Percentiles rank a stretch among this genome's conserved stretches.
phyloP scores from a whole-genome alignment of 768 basidiomycete genomes.

The Wakefieldia striispora region DNA sequence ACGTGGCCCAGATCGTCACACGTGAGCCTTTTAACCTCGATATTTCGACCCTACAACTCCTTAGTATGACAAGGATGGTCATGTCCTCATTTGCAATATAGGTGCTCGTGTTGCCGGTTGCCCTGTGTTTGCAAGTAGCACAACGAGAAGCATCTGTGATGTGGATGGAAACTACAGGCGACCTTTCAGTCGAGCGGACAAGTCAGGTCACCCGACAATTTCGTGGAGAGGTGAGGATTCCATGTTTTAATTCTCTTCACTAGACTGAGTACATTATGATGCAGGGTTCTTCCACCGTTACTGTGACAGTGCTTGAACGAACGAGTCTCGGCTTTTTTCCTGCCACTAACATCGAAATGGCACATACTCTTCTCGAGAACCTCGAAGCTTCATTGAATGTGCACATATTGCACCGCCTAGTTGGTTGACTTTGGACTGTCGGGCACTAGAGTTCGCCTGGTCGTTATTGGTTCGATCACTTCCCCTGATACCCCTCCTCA shows the following conservation, averaged over 20 bases:
- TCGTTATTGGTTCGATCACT: slow-evolving; percentile 69
- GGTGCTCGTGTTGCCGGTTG: slow-evolving; percentile 60
- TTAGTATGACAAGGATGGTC: too few species aligned
- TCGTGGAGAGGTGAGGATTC: slow-evolving; percentile 25
- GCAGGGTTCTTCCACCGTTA: slow-evolving; percentile 28
- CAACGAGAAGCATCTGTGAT: slow-evolving; percentile 39
- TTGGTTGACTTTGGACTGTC: neutral
- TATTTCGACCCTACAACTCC: too few species aligned
- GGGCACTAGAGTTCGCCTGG: slow-evolving; percentile 34
- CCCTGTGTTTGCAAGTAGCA: slow-evolving; percentile 49
- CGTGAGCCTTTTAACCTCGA: too few species aligned
- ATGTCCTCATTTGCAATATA: slow-evolving; percentile 27
- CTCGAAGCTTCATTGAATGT: slow-evolving; percentile 34
- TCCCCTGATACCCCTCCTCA: slow-evolving; percentile 60
- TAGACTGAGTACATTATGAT: slow-evolving; percentile 7
- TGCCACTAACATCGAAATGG: slow-evolving; percentile 58
- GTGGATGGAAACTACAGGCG: slow-evolving; percentile 76
- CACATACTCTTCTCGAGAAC: slow-evolving; percentile 48
- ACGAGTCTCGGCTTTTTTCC: slow-evolving; percentile 54
- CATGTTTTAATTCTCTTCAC: neutral
- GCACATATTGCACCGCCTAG: too few species aligned
- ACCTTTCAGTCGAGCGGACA: slow-evolving; percentile 56
- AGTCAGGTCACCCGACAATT: slow-evolving; percentile 34
- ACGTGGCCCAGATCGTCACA: too few species aligned
- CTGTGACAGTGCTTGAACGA: slow-evolving; percentile 51